Conservation (phyloP, 768 basidiomycete species). For the Lepiota subincarnata region DNA sequence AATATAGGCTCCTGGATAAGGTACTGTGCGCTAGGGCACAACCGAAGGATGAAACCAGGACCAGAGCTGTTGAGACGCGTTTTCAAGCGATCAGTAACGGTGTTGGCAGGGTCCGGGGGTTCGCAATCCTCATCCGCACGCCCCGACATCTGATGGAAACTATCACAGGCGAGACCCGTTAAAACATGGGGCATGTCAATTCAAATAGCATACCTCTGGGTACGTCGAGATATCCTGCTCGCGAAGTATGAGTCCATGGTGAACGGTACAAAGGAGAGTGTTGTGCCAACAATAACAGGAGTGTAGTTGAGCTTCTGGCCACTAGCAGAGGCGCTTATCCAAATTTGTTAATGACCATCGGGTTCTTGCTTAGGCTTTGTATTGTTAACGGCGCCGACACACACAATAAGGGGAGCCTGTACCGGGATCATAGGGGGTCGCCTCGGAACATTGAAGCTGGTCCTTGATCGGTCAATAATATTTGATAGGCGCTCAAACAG, state of each 20-base stretch:
- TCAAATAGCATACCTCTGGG: not conserved
- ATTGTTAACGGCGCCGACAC: too few species aligned
- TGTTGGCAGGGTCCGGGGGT: conserved; percentile 51
- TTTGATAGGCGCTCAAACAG: too few species aligned
- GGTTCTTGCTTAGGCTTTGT: too few species aligned
- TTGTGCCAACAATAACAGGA: not conserved
- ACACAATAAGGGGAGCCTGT: too few species aligned
- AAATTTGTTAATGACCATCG: not conserved
- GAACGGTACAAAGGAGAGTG: not conserved
- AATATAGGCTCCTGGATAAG: conserved; percentile 60
- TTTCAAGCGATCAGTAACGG: conserved; percentile 66
- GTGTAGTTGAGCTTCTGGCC: not conserved
- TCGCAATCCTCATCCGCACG: conserved; percentile 25
- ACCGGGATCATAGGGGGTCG: too few species aligned
- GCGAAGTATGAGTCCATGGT: conserved; percentile 6
- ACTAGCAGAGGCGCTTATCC: not conserved
- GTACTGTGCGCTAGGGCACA: conserved; percentile 66
- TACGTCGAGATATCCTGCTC: not conserved
- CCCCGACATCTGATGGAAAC: not conserved
- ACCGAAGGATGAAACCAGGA: conserved; percentile 55
- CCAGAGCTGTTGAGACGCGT: conserved; percentile 61
- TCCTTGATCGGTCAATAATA: too few species aligned
- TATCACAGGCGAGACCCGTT: not conserved
- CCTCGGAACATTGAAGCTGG: too few species aligned
- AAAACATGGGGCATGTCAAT: not conserved